These are phyloP conservation scores for Mycena indigotica DNA, from an alignment of 768 basidiomycete species.

Conservation along the genomic window DNA sequence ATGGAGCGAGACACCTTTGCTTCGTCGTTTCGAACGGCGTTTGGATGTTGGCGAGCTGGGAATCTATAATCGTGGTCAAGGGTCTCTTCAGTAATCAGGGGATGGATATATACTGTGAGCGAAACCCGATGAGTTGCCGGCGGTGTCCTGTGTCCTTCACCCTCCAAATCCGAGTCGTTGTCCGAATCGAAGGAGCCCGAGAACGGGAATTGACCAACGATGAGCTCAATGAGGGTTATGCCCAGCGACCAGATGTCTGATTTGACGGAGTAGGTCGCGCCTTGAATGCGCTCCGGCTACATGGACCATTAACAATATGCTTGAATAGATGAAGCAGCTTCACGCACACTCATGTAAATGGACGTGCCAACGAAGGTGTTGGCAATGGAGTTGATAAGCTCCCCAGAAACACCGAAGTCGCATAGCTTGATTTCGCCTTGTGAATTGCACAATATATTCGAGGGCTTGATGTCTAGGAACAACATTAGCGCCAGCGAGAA, in stretches of 20 bases:
- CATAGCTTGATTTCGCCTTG: slow-evolving; percentile 97
- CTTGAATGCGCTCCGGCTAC: slow-evolving; percentile 98
- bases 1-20: slow-evolving; percentile 88
- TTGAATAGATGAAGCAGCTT: slow-evolving; percentile 10
- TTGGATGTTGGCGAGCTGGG: slow-evolving; percentile 21
- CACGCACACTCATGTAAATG: slow-evolving; percentile 97
- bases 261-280: slow-evolving; percentile 97
- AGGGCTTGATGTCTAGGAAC: slow-evolving; percentile 92
- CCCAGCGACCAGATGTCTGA: slow-evolving; percentile 99
- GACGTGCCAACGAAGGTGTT: slow-evolving; percentile 99
- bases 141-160: slow-evolving; percentile 27
- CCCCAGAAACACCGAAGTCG: slow-evolving; percentile 98
- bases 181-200: slow-evolving; percentile 79
- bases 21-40: slow-evolving; percentile 52
- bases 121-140: neutral
- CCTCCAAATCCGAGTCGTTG: slow-evolving; percentile 75
- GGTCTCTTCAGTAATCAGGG: neutral
- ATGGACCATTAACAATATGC: neutral
- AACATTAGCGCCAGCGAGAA: neutral
- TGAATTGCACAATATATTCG: slow-evolving; percentile 95
- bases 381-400: slow-evolving; percentile 97
- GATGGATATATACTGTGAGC: neutral
- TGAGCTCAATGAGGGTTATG: slow-evolving; percentile 95
- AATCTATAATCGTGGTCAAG: neutral
- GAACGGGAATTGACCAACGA: slow-evolving; percentile 98